Evolutionary conservation across 768 basidiomycete genomes (phyloP).

Genomic region (Suillus subluteus): DNA sequence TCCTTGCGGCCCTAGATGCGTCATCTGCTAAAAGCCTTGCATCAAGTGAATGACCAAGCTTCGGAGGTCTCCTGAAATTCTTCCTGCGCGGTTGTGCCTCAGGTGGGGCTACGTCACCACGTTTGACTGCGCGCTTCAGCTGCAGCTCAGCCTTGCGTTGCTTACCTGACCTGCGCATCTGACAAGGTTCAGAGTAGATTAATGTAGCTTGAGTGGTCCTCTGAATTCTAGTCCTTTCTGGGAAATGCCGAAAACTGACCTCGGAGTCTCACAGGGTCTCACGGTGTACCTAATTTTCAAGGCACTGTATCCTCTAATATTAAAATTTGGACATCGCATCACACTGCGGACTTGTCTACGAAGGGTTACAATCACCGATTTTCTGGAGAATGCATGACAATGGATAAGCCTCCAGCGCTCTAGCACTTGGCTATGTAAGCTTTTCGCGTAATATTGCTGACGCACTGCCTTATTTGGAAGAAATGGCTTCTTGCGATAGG

Average conservation of each 20-base stretch:
- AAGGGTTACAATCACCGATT: neutral
- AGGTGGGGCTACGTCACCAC: slow-evolving; percentile 60
- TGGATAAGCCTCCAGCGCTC: neutral
- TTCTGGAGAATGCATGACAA: neutral
- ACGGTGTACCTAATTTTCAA: neutral
- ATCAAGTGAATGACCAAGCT: slow-evolving; percentile 15
- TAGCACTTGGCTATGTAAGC: slow-evolving; percentile 9
- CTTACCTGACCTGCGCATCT: slow-evolving; percentile 54
- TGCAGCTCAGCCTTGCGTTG: slow-evolving; percentile 75
- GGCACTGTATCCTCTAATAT: neutral
- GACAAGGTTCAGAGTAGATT: neutral
- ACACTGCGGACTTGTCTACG: neutral
- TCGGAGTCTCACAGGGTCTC: neutral
- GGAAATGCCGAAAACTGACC: neutral
- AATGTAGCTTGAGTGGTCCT: neutral
- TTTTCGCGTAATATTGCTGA: neutral
- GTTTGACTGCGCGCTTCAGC: slow-evolving; percentile 82
- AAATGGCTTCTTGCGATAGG: too few species aligned
- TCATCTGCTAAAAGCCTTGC: slow-evolving; percentile 26
- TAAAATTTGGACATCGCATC: neutral
- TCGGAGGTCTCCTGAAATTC: slow-evolving; percentile 7
- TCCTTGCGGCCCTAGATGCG: slow-evolving; percentile 46
- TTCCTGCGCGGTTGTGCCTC: slow-evolving; percentile 36
- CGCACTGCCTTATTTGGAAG: neutral
- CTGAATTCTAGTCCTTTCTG: neutral